Base-by-base conservation (phyloP, 768 basidiomycete genomes). In the Lactarius akahatsu region DNA sequence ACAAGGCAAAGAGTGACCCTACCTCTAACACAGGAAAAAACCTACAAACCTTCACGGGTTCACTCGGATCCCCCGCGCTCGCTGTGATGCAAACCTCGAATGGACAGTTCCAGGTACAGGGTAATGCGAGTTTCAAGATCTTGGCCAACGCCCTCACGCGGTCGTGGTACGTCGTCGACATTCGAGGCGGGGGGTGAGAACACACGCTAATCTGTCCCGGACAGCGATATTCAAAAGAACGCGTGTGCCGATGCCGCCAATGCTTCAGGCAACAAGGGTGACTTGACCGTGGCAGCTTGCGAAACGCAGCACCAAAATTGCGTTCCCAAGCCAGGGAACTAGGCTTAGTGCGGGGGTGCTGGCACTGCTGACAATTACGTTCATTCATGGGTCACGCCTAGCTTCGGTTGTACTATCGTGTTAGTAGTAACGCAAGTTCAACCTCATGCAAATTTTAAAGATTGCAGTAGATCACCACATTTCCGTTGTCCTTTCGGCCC, bases 161-260 rank as follows among this genome's bases (percentile, higher is more conserved):
- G 52, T 83, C 82, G 55, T 85, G 56, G 56, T 57, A 57, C 34
- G 56, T 30, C 56, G 3, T 57, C n/a, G 34, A 13, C 13, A 9
- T 36, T 30, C 18, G 10, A 20, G 20, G 6, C 34, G 18, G 30
- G 18, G 13, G 30, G 15, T 34, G 32, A 32, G 18, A 32, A 32
- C 18, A 50, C 32, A 32, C 32, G 5, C 56, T 57, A 3, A 57
- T 20, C 16, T n/a, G 13, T 57, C 18, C 34, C 6, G 50, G 13
- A 18, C 32, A 57, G 83, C 73, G 82, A 83, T 72, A 78, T 85
- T 6, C 85, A 86, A 76, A 80, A 84, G 71, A 88, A 88, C 76
- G 70, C 80, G 70, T 88, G 85, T 72, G 83, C 84, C 7, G 77
- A 85, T 72, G 82, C 82, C 16, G 83, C 85, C 16, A 85, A 86